Conservation (phyloP, 805 yeast species). For the Spathaspora hagerdaliae region DNA sequence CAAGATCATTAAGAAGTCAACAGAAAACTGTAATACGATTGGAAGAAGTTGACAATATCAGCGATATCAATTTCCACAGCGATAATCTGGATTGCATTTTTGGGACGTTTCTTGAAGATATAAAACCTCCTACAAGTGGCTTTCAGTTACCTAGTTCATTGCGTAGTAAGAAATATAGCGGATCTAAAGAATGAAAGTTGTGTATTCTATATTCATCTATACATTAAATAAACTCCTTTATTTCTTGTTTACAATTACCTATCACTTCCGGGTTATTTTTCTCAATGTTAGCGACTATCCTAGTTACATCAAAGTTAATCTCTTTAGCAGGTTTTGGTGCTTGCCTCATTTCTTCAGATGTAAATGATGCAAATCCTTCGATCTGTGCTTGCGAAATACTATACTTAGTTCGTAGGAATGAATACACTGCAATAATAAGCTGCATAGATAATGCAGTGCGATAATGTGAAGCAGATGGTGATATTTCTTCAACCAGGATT, state of each 20-base stretch:
- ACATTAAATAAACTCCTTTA: not conserved
- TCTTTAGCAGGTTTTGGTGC: not conserved
- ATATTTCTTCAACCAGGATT: not conserved
- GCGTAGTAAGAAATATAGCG: not conserved
- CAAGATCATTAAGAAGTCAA: no score
- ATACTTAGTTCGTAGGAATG: not conserved
- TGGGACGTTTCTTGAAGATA: slow-evolving; percentile 3
- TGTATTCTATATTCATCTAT: not conserved
- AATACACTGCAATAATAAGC: not conserved
- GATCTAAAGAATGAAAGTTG: not conserved
- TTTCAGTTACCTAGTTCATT: slow-evolving; percentile 5
- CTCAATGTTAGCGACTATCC: not conserved
- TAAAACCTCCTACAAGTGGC: slow-evolving; percentile 5
- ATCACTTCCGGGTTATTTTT: not conserved
- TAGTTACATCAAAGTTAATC: not conserved
- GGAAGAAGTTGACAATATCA: slow-evolving; percentile 2
- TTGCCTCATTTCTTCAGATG: not conserved
- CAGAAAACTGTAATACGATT: not conserved
- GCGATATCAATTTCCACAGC: slow-evolving; percentile 4
- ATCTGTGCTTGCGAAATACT: slow-evolving; percentile 3
- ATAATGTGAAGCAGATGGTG: not conserved
- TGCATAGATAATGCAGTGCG: not conserved
- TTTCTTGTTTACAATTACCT: not conserved
- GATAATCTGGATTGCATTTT: not conserved
- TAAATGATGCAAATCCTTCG: slow-evolving; percentile 1